A percentile compares a stretch with the other conserved stretches of the same genome.
Conservation (phyloP, 2,329 filamentous ascomycete genomes). For the Beauveria asiatica region DNA sequence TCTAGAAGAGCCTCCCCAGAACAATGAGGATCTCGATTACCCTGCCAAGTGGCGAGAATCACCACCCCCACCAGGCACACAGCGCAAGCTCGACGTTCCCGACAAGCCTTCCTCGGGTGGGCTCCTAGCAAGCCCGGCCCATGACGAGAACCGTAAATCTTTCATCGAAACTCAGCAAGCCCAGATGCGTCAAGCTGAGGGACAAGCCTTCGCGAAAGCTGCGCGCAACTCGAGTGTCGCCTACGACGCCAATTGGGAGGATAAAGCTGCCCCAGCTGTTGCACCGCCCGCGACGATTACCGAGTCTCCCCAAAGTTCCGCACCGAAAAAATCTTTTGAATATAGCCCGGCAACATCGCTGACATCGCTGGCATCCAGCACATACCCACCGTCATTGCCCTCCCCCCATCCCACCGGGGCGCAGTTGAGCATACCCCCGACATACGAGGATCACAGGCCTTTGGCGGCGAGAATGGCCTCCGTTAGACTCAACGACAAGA, state of each 20-base stretch:
- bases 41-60: constrained; percentile 12
- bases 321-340: constrained; percentile 20
- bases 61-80: constrained; percentile 14
- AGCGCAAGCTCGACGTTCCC: constrained; percentile 20
- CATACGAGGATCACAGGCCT: constrained; percentile 20
- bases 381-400: constrained; percentile 18
- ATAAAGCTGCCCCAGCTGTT: constrained; percentile 16
- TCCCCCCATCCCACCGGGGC: constrained; percentile 9
- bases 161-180: constrained; percentile 51
- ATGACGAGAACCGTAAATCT: constrained; percentile 46
- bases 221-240: constrained; percentile 26
- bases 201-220: constrained; percentile 48
- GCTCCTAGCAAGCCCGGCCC: constrained; percentile 33
- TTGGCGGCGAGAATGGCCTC: constrained; percentile 25
- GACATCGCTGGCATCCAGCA: constrained; percentile 24
- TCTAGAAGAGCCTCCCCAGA: constrained; percentile 10
- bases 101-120: constrained; percentile 28
- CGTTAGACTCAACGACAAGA: constrained; percentile 33
- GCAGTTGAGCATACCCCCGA: constrained; percentile 18
- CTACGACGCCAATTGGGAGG: constrained; percentile 26
- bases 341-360: constrained; percentile 35
- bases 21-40: constrained; percentile 12
- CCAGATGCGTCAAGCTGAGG: constrained; percentile 53
- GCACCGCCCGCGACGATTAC: constrained; percentile 10
- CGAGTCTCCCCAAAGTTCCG: constrained; percentile 22